phyloP scores from a whole-genome alignment of 345 rosid species.

The Leavenworthia alabamica region DNA sequence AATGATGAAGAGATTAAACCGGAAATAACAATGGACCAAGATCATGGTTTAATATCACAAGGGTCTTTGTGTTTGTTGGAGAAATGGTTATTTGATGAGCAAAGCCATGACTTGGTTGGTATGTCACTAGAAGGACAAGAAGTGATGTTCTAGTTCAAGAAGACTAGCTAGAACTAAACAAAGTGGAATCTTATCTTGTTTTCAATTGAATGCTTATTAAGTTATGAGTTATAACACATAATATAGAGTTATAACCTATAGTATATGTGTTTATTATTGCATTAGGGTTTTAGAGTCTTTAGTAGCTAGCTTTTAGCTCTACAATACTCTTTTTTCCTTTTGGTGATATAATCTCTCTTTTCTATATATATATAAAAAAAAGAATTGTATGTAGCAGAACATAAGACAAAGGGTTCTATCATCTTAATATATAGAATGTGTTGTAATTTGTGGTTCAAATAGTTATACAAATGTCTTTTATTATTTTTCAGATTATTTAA shows the following conservation, averaged over 20 bases:
- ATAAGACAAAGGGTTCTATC: constrained; percentile 5
- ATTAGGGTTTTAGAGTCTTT: constrained; percentile 31
- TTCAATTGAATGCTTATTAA: not conserved
- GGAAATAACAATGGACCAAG: constrained; percentile 24
- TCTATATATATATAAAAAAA: not conserved
- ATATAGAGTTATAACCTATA: constrained; percentile 18
- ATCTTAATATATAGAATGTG: not conserved
- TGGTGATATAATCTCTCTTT: not conserved
- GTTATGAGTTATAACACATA: constrained; percentile 14
- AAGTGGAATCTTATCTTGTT: not conserved
- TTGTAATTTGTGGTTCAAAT: constrained; percentile 16
- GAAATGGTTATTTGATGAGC: constrained; percentile 71
- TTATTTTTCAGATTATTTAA: not conserved
- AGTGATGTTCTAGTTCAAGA: constrained; percentile 28
- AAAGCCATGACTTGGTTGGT: constrained; percentile 33
- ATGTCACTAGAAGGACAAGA: constrained; percentile 38
- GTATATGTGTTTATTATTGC: constrained; percentile 12
- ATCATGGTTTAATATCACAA: constrained; percentile 27
- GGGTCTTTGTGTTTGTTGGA: constrained; percentile 53
- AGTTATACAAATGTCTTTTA: not conserved
- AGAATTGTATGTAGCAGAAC: constrained; percentile 7
- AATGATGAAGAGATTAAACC: constrained; percentile 46
- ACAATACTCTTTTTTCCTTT: constrained; percentile 26
- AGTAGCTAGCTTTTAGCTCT: constrained; percentile 26
- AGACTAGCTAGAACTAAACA: constrained; percentile 9